phyloP scores from a whole-genome alignment of 371 early-diverging fungal genomes.

The Gilbertella persicaria region DNA sequence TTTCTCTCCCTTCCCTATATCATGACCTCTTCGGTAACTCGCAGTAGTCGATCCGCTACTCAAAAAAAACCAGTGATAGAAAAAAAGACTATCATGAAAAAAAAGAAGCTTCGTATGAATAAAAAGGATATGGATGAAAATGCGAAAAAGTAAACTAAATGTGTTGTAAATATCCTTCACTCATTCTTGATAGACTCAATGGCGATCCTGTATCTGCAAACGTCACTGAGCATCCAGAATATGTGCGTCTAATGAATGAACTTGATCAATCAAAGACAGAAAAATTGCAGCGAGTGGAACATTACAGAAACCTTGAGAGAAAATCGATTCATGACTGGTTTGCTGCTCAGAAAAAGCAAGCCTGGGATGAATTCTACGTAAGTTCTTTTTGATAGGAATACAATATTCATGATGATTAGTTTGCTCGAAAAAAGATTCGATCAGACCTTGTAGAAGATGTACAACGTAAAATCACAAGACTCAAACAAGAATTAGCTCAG shows the following conservation, averaged over 20 bases:
- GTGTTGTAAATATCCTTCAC: not conserved
- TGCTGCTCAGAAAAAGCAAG: constrained; percentile 31
- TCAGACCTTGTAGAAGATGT: constrained; percentile 18
- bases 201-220: constrained; percentile 3
- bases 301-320: constrained; percentile 26
- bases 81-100: constrained; percentile 8
- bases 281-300: constrained; percentile 18
- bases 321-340: constrained; percentile 31
- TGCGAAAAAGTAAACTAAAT: not conserved
- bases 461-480: constrained; percentile 19
- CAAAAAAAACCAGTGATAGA: constrained; percentile 10
- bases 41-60: constrained; percentile 22
- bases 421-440: constrained; percentile 20
- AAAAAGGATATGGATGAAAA: constrained; percentile 12
- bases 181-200: constrained; percentile 2
- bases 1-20: constrained; percentile 1
- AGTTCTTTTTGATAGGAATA: constrained; percentile 5
- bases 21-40: constrained; percentile 25
- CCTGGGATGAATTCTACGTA: constrained; percentile 36
- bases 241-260: constrained; percentile 24
- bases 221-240: constrained; percentile 29
- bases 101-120: constrained; percentile 18
- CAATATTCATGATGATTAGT: constrained; percentile 1
- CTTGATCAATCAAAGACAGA: constrained; percentile 27
- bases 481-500: constrained; percentile 18